phyloP scores from a whole-genome alignment of 768 basidiomycete species.

The Coprinopsis sp. region DNA sequence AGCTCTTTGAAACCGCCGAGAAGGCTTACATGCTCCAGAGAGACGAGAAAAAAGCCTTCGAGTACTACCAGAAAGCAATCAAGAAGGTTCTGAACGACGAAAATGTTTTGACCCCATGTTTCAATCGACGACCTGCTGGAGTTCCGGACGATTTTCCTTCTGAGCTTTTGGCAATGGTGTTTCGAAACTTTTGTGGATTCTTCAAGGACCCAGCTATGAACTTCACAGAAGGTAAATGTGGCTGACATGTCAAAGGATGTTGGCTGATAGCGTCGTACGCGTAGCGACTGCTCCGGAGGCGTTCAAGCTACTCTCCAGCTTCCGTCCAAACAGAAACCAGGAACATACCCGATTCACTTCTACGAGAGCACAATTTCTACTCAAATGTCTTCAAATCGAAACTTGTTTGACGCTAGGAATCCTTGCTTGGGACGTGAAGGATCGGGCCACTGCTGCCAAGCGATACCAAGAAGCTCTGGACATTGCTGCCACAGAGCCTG shows the following conservation, averaged over 20 bases:
- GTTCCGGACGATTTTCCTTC: conserved; percentile 17
- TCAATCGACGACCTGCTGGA: conserved; percentile 12
- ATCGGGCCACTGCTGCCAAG: conserved; percentile 28
- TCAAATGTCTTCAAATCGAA: conserved; percentile 29
- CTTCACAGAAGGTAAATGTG: conserved; percentile 12
- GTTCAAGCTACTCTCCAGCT: conserved; percentile 24
- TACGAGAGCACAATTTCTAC: conserved; percentile 20
- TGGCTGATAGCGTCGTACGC: not conserved
- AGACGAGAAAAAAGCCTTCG: conserved; percentile 19
- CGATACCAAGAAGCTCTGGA: conserved; percentile 28
- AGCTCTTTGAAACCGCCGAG: not conserved
- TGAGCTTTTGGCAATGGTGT: conserved; percentile 22
- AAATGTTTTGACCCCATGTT: conserved; percentile 11
- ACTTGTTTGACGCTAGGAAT: conserved; percentile 25
- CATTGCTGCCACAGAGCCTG: conserved; percentile 21
- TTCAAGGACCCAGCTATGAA: conserved; percentile 20
- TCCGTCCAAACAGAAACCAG: conserved; percentile 18
- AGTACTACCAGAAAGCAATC: conserved; percentile 23
- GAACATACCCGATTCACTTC: conserved; percentile 18
- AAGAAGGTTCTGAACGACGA: conserved; percentile 26
- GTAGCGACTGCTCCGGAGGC: conserved; percentile 22
- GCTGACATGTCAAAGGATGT: not conserved
- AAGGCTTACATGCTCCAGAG: conserved; percentile 5
- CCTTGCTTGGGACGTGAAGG: conserved; percentile 27
- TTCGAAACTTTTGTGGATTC: conserved; percentile 26